Evolutionary conservation across 768 basidiomycete genomes (phyloP).

Genomic region (Boletellus emodensis): DNA sequence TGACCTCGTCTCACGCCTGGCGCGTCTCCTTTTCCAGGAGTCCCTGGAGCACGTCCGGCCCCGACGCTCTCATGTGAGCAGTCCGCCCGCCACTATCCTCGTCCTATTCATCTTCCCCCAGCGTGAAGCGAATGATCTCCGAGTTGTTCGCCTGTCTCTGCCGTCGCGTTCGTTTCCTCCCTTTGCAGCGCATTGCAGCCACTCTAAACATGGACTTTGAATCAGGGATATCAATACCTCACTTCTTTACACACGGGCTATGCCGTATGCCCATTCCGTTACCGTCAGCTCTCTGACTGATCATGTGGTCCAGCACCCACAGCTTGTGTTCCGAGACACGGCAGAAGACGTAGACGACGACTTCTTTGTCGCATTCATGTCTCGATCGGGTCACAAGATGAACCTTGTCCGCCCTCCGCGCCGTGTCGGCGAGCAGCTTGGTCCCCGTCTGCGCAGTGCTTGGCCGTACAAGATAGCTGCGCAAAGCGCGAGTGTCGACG

Average conservation of each 20-base stretch:
- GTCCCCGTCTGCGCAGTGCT: slow-evolving; percentile 35
- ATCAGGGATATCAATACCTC: slow-evolving; percentile 70
- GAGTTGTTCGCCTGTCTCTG: slow-evolving; percentile 59
- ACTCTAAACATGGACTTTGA: slow-evolving; percentile 9
- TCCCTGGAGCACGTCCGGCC: slow-evolving; percentile 65
- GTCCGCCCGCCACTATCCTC: background rate
- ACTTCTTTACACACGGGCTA: slow-evolving; percentile 57
- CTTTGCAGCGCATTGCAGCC: slow-evolving; percentile 2
- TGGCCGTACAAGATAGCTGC: slow-evolving; percentile 42
- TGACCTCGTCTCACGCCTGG: slow-evolving; percentile 44
- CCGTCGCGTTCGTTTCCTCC: slow-evolving; percentile 42
- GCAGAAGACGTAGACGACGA: slow-evolving; percentile 44
- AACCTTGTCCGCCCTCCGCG: slow-evolving; percentile 41
- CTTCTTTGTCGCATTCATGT: slow-evolving; percentile 67
- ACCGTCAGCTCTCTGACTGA: slow-evolving; percentile 8
- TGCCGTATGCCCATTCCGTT: slow-evolving; percentile 37
- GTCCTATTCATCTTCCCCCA: slow-evolving; percentile 29
- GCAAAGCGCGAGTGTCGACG: slow-evolving; percentile 45
- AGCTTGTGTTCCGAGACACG: slow-evolving; percentile 62
- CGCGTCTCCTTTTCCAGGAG: slow-evolving; percentile 58
- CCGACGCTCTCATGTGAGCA: slow-evolving; percentile 50
- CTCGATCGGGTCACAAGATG: slow-evolving; percentile 55
- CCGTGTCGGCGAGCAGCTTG: slow-evolving; percentile 36
- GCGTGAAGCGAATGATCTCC: slow-evolving; percentile 58
- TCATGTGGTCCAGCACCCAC: slow-evolving; percentile 43